phyloP scores from a whole-genome alignment of 164 flowering plant species.

The Piper longum region DNA sequence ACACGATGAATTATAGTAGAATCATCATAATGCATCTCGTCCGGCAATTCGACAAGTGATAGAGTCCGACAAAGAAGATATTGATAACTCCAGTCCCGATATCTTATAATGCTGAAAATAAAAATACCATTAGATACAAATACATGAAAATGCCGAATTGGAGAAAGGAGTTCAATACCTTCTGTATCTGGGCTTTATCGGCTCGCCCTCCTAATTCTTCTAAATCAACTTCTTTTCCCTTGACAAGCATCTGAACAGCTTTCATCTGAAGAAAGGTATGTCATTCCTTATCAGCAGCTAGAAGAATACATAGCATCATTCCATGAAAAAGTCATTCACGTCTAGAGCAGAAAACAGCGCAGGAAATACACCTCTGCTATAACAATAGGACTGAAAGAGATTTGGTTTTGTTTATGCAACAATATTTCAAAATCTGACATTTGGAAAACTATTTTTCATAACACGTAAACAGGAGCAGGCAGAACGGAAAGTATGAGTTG shows the following conservation, averaged over 20 bases:
- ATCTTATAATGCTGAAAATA: slow-evolving; percentile 74
- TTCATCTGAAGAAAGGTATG: slow-evolving; percentile 27
- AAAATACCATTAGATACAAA: slow-evolving; percentile 2
- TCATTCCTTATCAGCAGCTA: background rate
- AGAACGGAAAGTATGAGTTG: too few species aligned
- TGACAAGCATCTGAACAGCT: slow-evolving; percentile 42
- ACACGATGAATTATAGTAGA: background rate
- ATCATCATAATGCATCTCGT: slow-evolving; percentile 56
- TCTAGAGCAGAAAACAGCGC: background rate
- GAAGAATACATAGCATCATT: background rate
- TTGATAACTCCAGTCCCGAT: slow-evolving; percentile 44
- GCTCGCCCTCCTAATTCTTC: slow-evolving; percentile 62
- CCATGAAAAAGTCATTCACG: background rate
- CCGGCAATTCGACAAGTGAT: slow-evolving; percentile 80
- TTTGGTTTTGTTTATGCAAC: too few species aligned
- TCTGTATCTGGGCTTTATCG: slow-evolving; percentile 60
- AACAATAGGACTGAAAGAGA: too few species aligned
- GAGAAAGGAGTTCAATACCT: slow-evolving; percentile 28
- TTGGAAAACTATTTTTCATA: too few species aligned
- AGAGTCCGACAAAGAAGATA: slow-evolving; percentile 75
- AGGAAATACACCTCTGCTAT: background rate
- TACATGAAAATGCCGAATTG: background rate
- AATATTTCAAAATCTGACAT: too few species aligned
- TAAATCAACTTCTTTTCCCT: slow-evolving; percentile 64
- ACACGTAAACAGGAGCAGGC: too few species aligned